Conservation (phyloP, 2,329 filamentous ascomycete species). For the Nothophoma quercina region DNA sequence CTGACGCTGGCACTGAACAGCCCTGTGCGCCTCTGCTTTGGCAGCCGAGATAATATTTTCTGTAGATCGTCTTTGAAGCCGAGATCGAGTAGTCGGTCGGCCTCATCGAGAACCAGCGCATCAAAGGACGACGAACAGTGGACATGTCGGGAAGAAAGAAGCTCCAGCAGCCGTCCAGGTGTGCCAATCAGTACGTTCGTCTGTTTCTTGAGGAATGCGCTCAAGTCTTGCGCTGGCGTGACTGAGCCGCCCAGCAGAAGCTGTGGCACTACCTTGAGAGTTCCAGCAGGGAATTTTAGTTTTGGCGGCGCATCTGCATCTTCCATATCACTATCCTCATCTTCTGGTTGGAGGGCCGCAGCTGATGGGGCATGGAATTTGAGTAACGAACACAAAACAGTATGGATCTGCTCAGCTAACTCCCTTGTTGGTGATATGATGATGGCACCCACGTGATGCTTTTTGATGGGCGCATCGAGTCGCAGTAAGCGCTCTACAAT, state of each 20-base stretch:
- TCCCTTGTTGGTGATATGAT: constrained; percentile 94
- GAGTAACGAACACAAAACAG: constrained; percentile 78
- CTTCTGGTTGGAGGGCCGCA: constrained; percentile 65
- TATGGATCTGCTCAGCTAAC: constrained; percentile 87
- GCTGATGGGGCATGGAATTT: constrained; percentile 84
- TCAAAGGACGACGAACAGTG: constrained; percentile 91
- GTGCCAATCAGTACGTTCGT: constrained; percentile 92
- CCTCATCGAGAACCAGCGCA: constrained; percentile 90
- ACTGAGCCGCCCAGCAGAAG: constrained; percentile 80
- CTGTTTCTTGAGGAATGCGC: constrained; percentile 80
- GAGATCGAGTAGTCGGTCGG: constrained; percentile 88
- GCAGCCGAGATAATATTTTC: constrained; percentile 80
- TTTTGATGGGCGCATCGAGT: constrained; percentile 82
- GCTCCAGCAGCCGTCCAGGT: constrained; percentile 85
- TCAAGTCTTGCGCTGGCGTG: constrained; percentile 83
- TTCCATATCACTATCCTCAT: constrained; percentile 53
- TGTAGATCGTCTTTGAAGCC: constrained; percentile 93
- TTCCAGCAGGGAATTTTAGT: constrained; percentile 55
- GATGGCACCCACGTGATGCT: constrained; percentile 88
- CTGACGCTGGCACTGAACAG: constrained; percentile 96
- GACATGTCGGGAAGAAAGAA: constrained; percentile 85
- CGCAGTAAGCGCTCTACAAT: constrained; percentile 82
- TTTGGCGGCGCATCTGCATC: constrained; percentile 49
- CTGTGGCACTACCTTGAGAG: constrained; percentile 76
- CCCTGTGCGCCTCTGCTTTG: constrained; percentile 92